Evolutionary conservation across 163 green algal species (phyloP).

Genomic region (Chlorella variabilis): DNA sequence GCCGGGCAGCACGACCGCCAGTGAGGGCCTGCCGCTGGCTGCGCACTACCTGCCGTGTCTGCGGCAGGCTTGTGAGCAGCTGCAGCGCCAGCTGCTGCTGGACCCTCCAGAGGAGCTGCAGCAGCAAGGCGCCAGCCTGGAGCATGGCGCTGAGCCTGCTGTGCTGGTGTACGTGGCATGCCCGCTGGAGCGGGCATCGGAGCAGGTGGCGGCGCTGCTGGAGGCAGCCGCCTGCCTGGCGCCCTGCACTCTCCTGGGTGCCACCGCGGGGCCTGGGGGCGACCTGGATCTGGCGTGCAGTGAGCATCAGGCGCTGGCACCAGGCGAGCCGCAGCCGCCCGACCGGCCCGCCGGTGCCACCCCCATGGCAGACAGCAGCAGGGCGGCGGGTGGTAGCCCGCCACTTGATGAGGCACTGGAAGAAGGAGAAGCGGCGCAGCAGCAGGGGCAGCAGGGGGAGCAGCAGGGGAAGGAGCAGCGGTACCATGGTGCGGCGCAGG

Average conservation of each 20-base stretch:
- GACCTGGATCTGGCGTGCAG: background rate
- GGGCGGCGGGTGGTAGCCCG: background rate
- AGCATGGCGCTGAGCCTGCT: background rate
- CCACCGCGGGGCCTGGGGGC: background rate
- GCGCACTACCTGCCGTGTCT: constrained; percentile 13
- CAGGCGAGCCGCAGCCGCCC: background rate
- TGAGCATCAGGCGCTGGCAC: background rate
- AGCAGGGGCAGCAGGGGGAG: constrained; percentile 7
- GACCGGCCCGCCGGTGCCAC: background rate
- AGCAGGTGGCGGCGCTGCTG: constrained; percentile 18
- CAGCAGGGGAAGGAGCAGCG: background rate
- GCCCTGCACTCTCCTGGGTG: constrained; percentile 24
- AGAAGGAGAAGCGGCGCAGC: background rate
- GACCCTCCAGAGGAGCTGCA: constrained; percentile 26
- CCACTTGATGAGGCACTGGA: background rate
- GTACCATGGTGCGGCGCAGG: constrained; percentile 18
- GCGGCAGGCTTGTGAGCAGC: constrained; percentile 24
- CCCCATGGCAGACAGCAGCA: background rate
- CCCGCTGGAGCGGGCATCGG: background rate
- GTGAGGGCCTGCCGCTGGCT: background rate
- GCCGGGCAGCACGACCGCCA: background rate
- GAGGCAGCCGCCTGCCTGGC: constrained; percentile 31
- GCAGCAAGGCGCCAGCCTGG: background rate
- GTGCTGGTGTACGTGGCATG: constrained; percentile 27
- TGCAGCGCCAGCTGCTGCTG: constrained; percentile 29